Evolutionary conservation across 2,329 filamentous ascomycete genomes (phyloP).

Genomic region (Arachnomyces sp.): DNA sequence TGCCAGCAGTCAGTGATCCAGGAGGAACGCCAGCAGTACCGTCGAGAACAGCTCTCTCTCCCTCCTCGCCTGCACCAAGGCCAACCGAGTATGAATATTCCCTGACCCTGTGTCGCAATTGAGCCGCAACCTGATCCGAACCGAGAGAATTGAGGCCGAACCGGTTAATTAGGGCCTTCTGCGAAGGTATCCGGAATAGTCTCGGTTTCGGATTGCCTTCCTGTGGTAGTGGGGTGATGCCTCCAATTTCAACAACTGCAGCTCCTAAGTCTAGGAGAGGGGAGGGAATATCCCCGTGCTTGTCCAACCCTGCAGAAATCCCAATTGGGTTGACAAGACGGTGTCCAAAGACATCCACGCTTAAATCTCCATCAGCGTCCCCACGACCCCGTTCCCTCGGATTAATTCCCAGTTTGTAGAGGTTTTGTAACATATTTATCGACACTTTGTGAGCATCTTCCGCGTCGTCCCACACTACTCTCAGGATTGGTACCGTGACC

Average conservation of each 20-base stretch:
- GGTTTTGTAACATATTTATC: slow-evolving; percentile 60
- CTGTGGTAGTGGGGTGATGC: slow-evolving; percentile 80
- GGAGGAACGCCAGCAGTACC: slow-evolving; percentile 70
- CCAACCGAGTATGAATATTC: slow-evolving; percentile 66
- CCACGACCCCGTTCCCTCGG: slow-evolving; percentile 69
- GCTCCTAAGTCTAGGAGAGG: slow-evolving; percentile 77
- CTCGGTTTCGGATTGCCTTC: slow-evolving; percentile 79
- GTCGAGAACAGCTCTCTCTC: slow-evolving; percentile 66
- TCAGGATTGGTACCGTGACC: slow-evolving; percentile 46
- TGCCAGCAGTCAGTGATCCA: slow-evolving; percentile 68
- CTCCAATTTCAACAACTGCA: slow-evolving; percentile 84
- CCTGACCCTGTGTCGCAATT: slow-evolving; percentile 68
- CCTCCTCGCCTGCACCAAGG: slow-evolving; percentile 53
- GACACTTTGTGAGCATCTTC: slow-evolving; percentile 89
- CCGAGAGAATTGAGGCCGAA: slow-evolving; percentile 92
- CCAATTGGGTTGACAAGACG: slow-evolving; percentile 77
- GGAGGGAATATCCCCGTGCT: slow-evolving; percentile 83
- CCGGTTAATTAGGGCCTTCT: slow-evolving; percentile 86
- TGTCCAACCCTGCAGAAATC: slow-evolving; percentile 93
- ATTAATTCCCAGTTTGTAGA: slow-evolving; percentile 69
- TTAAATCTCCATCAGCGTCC: slow-evolving; percentile 47
- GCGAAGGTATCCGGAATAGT: slow-evolving; percentile 75
- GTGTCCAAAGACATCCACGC: slow-evolving; percentile 61
- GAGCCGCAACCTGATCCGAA: slow-evolving; percentile 75
- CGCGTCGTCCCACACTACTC: slow-evolving; percentile 37